Evolutionary conservation across 2,329 filamentous ascomycete species (phyloP), one percentile per base, ranked within the genome.

Genomic region (Endoconidiophora polonica): DNA sequence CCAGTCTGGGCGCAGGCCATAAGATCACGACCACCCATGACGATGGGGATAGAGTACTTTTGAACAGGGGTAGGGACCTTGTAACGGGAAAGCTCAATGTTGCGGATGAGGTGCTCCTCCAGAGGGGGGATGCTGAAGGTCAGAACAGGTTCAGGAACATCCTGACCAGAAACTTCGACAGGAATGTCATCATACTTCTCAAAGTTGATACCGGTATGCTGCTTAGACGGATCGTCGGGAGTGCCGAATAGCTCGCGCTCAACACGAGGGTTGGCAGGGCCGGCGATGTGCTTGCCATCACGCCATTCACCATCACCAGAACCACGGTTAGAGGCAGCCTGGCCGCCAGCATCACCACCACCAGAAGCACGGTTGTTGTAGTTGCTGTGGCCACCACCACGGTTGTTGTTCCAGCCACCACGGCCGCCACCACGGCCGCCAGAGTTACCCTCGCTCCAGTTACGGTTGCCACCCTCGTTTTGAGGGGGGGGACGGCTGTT

Each of bases 1-100:
- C 90, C 91, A 59, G 91, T 98, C 76, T 98, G 91, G 61, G 91
- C 91, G 74, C 91, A 98, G 67, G 91, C 91, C 91, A 98, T 98
- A 64, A 98, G 74, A 68, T 98, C 91, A 69, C 91, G 87, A 56
- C 91, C 91, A 59, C 81, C 83, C 85, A 94, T 94, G 64, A 98
- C 91, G 61, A 98, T 98, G 58, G 91, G 91, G 52, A 98, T 94
- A 3, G 91, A 96, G 74, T 98, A 96, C 69, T 98, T 98, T 71
- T 98, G 91, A 48, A 98, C 91, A 23, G 91, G 91, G 1, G 91
- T 98, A 50, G 91, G 91, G 43, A 88, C 81, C 67, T 90, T 88
- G 78, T 98, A 98, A 61, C 83, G 84, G 56, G 91, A 86, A 50
- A 96, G 75, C 64, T 86, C 81, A 63, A 98, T 96, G 77, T 96